phyloP scores from a whole-genome alignment of 1,139 yeast species.

The Debaryomyces udenii region DNA sequence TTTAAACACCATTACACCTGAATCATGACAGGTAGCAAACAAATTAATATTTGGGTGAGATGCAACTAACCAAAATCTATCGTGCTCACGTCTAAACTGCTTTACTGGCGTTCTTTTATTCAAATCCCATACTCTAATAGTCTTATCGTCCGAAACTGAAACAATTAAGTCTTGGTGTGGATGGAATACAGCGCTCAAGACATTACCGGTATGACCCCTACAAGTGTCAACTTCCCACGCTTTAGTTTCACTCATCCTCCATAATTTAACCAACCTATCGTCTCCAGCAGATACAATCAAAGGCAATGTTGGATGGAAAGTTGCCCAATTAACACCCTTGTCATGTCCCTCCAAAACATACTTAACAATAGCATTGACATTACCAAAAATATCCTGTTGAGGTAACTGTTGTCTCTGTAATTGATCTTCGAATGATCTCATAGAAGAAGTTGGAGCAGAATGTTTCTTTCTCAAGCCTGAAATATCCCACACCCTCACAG shows the following conservation, averaged over 20 bases:
- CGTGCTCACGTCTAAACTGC: slow-evolving; percentile 92
- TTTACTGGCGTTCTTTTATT: slow-evolving; percentile 92
- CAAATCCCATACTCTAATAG: slow-evolving; percentile 97
- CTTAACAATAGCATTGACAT: slow-evolving; percentile 91
- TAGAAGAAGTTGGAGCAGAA: slow-evolving; percentile 70
- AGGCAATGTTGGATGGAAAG: slow-evolving; percentile 96
- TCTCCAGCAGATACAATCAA: slow-evolving; percentile 96
- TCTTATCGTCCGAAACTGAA: slow-evolving; percentile 95
- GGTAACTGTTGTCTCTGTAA: slow-evolving; percentile 71
- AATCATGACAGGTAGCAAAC: slow-evolving; percentile 96
- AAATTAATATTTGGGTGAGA: slow-evolving; percentile 88
- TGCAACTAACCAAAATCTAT: slow-evolving; percentile 91
- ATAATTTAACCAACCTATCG: slow-evolving; percentile 89
- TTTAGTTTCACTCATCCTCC: slow-evolving; percentile 98
- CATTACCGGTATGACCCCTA: slow-evolving; percentile 95
- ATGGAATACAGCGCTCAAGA: slow-evolving; percentile 86
- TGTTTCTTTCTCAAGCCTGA: slow-evolving; percentile 94
- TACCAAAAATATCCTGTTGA: slow-evolving; percentile 92
- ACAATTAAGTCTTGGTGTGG: slow-evolving; percentile 91
- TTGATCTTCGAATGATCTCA: slow-evolving; percentile 75
- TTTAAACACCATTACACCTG: slow-evolving; percentile 98
- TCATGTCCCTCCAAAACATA: slow-evolving; percentile 98
- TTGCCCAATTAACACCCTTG: slow-evolving; percentile 97
- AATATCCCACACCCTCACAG: slow-evolving; percentile 99
- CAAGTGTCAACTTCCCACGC: slow-evolving; percentile 99